Base-by-base conservation (phyloP, 2,329 filamentous ascomycete species). In the Byssoonygena ceratinophila region DNA sequence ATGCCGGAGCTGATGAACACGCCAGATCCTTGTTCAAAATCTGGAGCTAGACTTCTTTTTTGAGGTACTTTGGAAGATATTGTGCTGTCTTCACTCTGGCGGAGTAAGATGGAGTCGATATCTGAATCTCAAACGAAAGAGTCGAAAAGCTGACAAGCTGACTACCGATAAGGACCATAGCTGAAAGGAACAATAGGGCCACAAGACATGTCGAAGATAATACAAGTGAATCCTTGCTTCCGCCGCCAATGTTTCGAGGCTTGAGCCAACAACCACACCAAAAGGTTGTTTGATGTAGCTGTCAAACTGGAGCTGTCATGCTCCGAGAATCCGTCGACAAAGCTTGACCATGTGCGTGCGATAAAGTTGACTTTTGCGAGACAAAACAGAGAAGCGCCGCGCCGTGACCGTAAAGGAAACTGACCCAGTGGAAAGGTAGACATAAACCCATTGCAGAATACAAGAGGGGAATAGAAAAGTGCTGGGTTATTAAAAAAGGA, bases 121-220 rank as follows among this genome's bases (percentile, higher is more conserved):
- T 66, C 63, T 65, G 63, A 60, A 62, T 57, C 60, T 63, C 63
- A 64, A 61, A 65, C 60, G 63, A 58, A 63, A 66, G 57, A 66
- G 63, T 64, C 61, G 47, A 44, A 51, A 51, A 51, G 47, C 39
- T 51, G 47, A 67, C 63, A 64, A 68, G 66, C 63, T 71, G 66
- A 67, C 65, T 67, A 68, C 59, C 64, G 61, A 67, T 59, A 63
- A 66, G 60, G 64, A 66, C 63, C 64, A 65, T 61, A 60, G 66
- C 64, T 64, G 63, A 65, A 48, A 63, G 62, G 29, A 61, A 65
- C 60, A 59, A 66, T 53, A 67, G 64, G 68, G 66, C 59, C 66
- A 69, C 65, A 63, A 68, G 66, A 70, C 58, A 70, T 67, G 67
- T 63, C 57, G 57, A 64, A 63, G 64, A 66, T 68, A 70, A 70